Evolutionary conservation across 176 grass and related monocot species (phyloP).

Genomic region (Paspalum notatum): DNA sequence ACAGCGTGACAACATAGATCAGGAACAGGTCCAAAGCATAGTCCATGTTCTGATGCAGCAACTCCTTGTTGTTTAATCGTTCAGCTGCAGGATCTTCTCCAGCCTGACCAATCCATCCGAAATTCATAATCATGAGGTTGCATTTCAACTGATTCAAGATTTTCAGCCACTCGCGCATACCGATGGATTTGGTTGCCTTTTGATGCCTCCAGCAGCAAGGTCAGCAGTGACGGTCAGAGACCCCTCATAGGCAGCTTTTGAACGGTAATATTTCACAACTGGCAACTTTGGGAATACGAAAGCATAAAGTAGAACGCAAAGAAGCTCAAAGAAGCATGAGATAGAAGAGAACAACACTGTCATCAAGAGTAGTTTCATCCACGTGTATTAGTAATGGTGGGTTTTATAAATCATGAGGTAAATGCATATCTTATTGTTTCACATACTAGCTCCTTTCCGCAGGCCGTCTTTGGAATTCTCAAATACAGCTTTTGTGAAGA

Average conservation of each 20-base stretch:
- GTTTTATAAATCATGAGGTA: slow-evolving; percentile 12
- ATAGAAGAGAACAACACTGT: slow-evolving; percentile 68
- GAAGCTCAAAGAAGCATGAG: slow-evolving; percentile 65
- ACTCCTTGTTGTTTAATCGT: slow-evolving; percentile 61
- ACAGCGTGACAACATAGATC: slow-evolving; percentile 65
- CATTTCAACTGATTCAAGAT: slow-evolving; percentile 11
- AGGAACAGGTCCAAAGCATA: slow-evolving; percentile 54
- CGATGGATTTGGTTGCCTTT: slow-evolving; percentile 16
- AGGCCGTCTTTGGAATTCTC: slow-evolving; percentile 72
- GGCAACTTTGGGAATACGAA: slow-evolving; percentile 65
- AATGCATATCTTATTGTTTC: neutral
- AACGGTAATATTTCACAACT: slow-evolving; percentile 65
- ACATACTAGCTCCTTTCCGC: slow-evolving; percentile 71
- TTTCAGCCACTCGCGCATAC: slow-evolving; percentile 22
- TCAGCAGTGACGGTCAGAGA: slow-evolving; percentile 34
- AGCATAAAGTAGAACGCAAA: slow-evolving; percentile 70
- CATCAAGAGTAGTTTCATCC: slow-evolving; percentile 8
- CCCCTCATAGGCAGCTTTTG: slow-evolving; percentile 69
- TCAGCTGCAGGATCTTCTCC: slow-evolving; percentile 44
- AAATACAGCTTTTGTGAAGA: slow-evolving; percentile 67
- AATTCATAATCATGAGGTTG: neutral
- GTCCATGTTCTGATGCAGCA: slow-evolving; percentile 62
- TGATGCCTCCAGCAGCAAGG: slow-evolving; percentile 46
- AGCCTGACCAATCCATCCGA: slow-evolving; percentile 28
- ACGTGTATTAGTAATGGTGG: neutral